Evolutionary conservation across 345 rosid species (phyloP).

Genomic region (Citrus mangshanensis): DNA sequence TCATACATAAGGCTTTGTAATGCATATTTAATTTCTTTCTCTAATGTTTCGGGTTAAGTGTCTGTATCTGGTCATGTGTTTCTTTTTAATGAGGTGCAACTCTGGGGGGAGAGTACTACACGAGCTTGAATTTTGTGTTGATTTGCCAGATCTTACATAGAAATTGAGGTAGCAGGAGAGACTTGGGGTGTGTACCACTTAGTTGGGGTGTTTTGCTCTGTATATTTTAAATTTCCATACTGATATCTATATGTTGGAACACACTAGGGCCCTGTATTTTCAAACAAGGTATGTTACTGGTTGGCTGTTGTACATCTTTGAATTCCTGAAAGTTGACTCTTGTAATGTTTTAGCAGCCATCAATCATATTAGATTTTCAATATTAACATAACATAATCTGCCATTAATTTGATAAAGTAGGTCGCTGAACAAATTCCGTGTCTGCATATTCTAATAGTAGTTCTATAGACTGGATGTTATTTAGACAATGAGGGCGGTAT

Average conservation of each 20-base stretch:
- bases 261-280: constrained; percentile 1
- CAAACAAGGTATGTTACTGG: constrained; percentile 4
- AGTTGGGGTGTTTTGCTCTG: constrained; percentile 9
- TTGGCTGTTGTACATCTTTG: neutral
- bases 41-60: constrained; percentile 7
- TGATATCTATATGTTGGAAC: constrained; percentile 12
- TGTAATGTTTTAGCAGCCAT: neutral
- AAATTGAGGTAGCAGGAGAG: neutral
- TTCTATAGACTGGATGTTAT: too few species aligned
- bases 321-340: neutral
- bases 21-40: constrained; percentile 21
- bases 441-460: too few species aligned
- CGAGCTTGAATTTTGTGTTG: constrained; percentile 17
- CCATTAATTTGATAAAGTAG: too few species aligned
- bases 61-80: neutral
- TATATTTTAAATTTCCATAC: constrained; percentile 9
- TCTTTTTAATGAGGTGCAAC: constrained; percentile 4
- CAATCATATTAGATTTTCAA: neutral
- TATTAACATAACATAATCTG: neutral
- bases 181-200: neutral
- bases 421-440: too few species aligned
- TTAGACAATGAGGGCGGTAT: too few species aligned
- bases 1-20: constrained; percentile 8
- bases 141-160: constrained; percentile 1
- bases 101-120: constrained; percentile 4